Percentiles rank a stretch among this genome's conserved stretches.
These are phyloP conservation scores for Yamadazyma ubonensis DNA, from an alignment of 805 yeast genomes.

Conservation along the genomic window DNA sequence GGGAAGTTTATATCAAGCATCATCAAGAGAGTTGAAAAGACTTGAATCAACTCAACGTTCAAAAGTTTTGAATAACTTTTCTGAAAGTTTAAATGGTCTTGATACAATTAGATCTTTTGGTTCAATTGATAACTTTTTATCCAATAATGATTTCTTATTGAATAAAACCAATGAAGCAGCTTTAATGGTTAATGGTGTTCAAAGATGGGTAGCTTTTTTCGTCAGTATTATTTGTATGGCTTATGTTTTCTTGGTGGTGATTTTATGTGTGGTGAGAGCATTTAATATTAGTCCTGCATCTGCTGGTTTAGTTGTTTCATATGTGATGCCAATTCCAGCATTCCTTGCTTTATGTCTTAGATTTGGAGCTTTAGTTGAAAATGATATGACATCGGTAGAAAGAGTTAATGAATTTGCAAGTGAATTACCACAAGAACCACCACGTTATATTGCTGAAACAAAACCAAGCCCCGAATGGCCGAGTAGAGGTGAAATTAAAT, in stretches of 20 bases:
- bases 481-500: conserved; percentile 43
- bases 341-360: conserved; percentile 31
- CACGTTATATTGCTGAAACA: conserved; percentile 45
- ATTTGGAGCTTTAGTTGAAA: conserved; percentile 34
- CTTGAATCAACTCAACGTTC: conserved; percentile 40
- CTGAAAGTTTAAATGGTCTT: conserved; percentile 36
- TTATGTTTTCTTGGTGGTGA: conserved; percentile 26
- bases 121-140: conserved; percentile 23
- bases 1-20: conserved; percentile 34
- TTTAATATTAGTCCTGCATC: conserved; percentile 35
- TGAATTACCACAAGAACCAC: conserved; percentile 65
- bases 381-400: conserved; percentile 40
- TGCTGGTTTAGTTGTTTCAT: conserved; percentile 35
- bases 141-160: conserved; percentile 23
- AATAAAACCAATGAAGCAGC: conserved; percentile 36
- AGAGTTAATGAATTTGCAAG: conserved; percentile 45
- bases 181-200: conserved; percentile 32
- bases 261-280: conserved; percentile 32
- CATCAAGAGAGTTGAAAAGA: conserved; percentile 38
- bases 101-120: conserved; percentile 34
- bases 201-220: conserved; percentile 34
- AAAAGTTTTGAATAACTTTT: conserved; percentile 34
- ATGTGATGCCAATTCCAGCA: conserved; percentile 33
- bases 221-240: conserved; percentile 18
- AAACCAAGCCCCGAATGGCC: conserved; percentile 53